Evolutionary conservation across 352 stramenopile genomes (phyloP), one percentile per base, ranked within the genome.

Genomic region (Pythium inflatum): DNA sequence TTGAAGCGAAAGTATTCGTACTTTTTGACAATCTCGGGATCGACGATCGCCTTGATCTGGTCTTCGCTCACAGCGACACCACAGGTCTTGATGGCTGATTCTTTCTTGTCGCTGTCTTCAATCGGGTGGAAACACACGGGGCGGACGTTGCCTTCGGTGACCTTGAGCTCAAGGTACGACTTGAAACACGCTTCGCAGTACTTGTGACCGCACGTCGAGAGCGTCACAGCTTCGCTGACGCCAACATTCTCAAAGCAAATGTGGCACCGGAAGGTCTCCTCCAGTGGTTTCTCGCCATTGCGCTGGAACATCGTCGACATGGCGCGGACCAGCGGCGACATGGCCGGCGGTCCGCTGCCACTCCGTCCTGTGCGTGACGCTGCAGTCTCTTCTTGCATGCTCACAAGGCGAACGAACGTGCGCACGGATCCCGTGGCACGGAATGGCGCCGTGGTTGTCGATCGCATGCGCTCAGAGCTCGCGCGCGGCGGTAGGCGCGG

Each of bases 1-100:
- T 94, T 95, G 71, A 97, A 97, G 50, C 93, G 90, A 63, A 98
- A 91, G 68, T 88, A 94, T 59, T 79, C 57, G 62, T 96, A 97
- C 77, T 95, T 95, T 20, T 78, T 75, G 78, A 78, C 94, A 5
- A 85, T 66, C 13, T 82, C 69, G 2, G 81, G 63, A 1, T 67
- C 78, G 6, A 93, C 70, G n/a, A n/a, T n/a, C n/a, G n/a, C n/a
- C n/a, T n/a, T n/a, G n/a, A n/a, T n/a, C n/a, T n/a, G n/a, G n/a
- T n/a, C n/a, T n/a, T n/a, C n/a, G n/a, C n/a, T n/a, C n/a, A n/a
- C n/a, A n/a, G n/a, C n/a, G n/a, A n/a, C n/a, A 9, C 78, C 74
- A 59, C 85, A 91, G 30, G 77, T 70, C 28, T 68, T 74, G 36
- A 34, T 31, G 27, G n/a, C n/a, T n/a, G n/a, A n/a, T n/a, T n/a